phyloP scores from a whole-genome alignment of 192 early-diverging fungal genomes.

The Coemansia sp. region DNA sequence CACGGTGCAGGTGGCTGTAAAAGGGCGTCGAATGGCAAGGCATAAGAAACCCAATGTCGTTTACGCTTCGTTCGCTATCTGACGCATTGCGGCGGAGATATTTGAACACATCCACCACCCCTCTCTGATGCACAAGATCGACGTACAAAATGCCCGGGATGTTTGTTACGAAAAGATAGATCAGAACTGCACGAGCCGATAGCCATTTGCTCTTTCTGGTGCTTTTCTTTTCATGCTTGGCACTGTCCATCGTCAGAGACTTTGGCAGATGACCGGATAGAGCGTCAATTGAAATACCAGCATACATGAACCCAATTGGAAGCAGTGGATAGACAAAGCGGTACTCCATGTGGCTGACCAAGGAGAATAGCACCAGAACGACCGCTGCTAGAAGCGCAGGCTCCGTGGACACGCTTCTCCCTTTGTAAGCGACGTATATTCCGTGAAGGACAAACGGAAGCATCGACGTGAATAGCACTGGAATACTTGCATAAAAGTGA shows the following conservation, averaged over 20 bases:
- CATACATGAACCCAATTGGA: constrained; percentile 59
- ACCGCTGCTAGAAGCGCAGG: constrained; percentile 51
- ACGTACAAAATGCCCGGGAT: constrained; percentile 70
- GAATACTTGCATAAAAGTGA: constrained; percentile 83
- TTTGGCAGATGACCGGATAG: constrained; percentile 20
- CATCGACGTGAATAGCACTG: constrained; percentile 73
- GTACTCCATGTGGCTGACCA: constrained; percentile 91
- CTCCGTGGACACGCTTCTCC: constrained; percentile 2
- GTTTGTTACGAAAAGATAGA: constrained; percentile 64
- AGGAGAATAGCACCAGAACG: constrained; percentile 66
- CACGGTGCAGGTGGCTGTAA: constrained; percentile 75
- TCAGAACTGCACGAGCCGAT: constrained; percentile 7
- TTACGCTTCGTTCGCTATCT: not conserved
- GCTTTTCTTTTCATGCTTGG: not conserved
- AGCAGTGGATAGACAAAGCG: constrained; percentile 90
- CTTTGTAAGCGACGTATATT: constrained; percentile 28
- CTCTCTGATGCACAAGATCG: constrained; percentile 82
- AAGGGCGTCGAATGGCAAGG: constrained; percentile 98
- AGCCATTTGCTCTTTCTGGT: not conserved
- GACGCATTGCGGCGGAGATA: constrained; percentile 62
- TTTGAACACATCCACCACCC: constrained; percentile 83
- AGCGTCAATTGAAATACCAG: constrained; percentile 52
- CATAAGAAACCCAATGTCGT: constrained; percentile 78
- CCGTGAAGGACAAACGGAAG: constrained; percentile 68
- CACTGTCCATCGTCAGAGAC: not conserved